Conservation (phyloP, 1,139 yeast genomes). For the Candida neerlandica region DNA sequence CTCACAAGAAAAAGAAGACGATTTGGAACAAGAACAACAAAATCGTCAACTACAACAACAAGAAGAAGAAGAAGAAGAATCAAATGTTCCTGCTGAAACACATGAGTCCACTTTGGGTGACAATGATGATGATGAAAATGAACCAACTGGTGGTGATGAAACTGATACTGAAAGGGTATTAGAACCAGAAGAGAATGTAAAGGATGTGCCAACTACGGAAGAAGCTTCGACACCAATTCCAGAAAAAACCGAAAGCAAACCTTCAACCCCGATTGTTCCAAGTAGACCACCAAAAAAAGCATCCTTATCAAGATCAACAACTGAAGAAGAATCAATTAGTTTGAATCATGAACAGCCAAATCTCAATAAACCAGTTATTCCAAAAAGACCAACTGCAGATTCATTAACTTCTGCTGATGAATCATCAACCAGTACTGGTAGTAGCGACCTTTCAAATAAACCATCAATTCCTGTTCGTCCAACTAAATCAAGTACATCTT, state of each 20-base stretch:
- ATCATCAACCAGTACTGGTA: neutral
- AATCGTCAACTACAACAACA: neutral
- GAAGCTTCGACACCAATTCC: neutral
- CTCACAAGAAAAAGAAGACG: conserved; percentile 28
- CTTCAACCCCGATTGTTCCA: conserved; percentile 12
- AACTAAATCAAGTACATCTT: conserved; percentile 8
- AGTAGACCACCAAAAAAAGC: conserved; percentile 15
- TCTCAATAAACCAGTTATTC: conserved; percentile 7
- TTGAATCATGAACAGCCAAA: neutral
- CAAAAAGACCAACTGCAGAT: conserved; percentile 14
- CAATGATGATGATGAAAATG: conserved; percentile 13
- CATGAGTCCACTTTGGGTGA: neutral
- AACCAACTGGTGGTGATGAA: neutral
- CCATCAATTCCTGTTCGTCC: conserved; percentile 17
- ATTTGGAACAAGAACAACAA: neutral
- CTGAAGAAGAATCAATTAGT: conserved; percentile 4
- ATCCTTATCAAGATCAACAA: conserved; percentile 12
- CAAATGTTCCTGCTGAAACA: neutral
- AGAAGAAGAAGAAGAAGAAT: neutral
- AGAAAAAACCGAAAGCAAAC: neutral
- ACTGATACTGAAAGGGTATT: neutral
- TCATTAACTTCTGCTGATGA: neutral
- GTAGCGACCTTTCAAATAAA: neutral
- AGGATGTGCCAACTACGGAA: neutral
- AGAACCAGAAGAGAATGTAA: neutral